A percentile compares a stretch with the other conserved stretches of the same genome.
Conservation (phyloP, 208 protist species). For the Trypanosoma congolense region DNA sequence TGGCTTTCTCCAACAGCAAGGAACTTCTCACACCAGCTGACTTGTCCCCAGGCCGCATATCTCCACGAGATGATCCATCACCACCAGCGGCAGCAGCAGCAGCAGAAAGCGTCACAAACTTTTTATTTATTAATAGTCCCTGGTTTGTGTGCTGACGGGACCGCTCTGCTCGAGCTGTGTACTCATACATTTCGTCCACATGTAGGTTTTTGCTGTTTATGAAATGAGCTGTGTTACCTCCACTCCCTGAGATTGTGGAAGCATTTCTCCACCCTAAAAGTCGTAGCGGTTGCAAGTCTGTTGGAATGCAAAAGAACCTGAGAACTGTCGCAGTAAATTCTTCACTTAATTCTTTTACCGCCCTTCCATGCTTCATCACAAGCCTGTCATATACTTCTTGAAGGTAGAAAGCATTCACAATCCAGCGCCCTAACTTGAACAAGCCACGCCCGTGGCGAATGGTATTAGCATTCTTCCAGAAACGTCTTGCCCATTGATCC, state of each 20-base stretch:
- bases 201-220: background rate
- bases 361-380: slow-evolving; percentile 45
- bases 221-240: background rate
- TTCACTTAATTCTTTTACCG: slow-evolving; percentile 7
- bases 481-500: slow-evolving; percentile 50
- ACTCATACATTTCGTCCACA: background rate
- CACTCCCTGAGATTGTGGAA: background rate
- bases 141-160: background rate
- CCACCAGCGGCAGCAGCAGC: no score
- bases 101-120: background rate
- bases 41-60: no score
- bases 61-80: no score
- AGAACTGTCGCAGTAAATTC: slow-evolving; percentile 10
- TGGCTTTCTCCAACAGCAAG: no score
- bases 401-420: slow-evolving; percentile 73
- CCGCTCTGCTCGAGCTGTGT: background rate
- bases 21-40: no score
- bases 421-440: slow-evolving; percentile 79
- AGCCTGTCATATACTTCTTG: slow-evolving; percentile 62
- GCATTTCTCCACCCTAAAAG: background rate
- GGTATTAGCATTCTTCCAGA: slow-evolving; percentile 80
- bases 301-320: slow-evolving; percentile 8
- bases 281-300: background rate
- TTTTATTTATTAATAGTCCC: background rate
- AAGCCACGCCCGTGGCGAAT: slow-evolving; percentile 81